Conservation (phyloP, 2,329 filamentous ascomycete genomes). For the Fusarium sp. region DNA sequence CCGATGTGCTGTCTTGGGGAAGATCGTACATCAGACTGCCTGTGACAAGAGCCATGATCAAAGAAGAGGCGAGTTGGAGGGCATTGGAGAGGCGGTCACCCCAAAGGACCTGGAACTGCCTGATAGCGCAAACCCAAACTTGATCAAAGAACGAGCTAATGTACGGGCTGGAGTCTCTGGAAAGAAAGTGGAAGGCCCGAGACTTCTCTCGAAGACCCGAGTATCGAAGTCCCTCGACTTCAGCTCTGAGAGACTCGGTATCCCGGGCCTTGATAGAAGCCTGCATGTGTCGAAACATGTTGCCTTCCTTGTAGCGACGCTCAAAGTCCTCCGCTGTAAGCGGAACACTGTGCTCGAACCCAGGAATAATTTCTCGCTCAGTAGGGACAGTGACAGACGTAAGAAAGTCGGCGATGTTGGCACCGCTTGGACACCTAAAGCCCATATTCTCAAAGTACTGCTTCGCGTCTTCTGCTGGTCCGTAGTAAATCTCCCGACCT, state of each 20-base stretch:
- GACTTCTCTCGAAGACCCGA: too few species aligned
- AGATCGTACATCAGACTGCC: conserved; percentile 33
- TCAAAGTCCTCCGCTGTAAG: not conserved
- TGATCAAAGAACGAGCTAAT: too few species aligned
- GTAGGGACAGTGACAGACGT: not conserved
- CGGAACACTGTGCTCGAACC: not conserved
- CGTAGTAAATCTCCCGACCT: not conserved
- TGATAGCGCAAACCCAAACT: not conserved
- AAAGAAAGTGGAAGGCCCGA: too few species aligned
- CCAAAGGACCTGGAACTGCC: not conserved
- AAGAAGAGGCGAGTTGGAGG: too few species aligned
- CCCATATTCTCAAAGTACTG: not conserved
- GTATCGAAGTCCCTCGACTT: too few species aligned
- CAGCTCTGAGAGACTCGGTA: not conserved
- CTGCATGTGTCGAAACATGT: not conserved
- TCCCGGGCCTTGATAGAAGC: not conserved
- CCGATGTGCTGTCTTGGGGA: not conserved
- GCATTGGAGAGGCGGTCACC: not conserved
- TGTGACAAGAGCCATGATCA: conserved; percentile 6
- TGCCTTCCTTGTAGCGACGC: not conserved
- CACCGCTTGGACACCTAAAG: not conserved
- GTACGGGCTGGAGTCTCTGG: too few species aligned
- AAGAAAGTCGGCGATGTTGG: not conserved
- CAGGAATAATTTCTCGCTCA: not conserved
- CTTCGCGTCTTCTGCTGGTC: not conserved